These are phyloP conservation scores for Candida glaebosa DNA, from an alignment of 805 yeast species.

Conservation along the genomic window DNA sequence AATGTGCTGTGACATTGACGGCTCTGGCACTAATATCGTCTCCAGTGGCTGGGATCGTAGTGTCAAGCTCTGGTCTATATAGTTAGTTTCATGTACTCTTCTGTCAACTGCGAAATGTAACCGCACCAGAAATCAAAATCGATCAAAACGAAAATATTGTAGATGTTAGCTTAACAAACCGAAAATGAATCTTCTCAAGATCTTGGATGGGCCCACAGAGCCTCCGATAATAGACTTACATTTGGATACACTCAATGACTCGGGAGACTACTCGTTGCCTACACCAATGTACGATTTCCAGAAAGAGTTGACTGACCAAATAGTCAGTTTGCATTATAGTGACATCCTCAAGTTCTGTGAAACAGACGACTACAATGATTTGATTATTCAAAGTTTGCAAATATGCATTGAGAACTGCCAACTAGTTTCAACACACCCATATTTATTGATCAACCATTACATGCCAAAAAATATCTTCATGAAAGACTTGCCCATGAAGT, in stretches of 20 bases:
- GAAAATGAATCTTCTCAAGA: conserved; percentile 67
- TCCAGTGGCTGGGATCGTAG: conserved; percentile 86
- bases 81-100: too few relatives aligned
- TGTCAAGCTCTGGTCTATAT: conserved; percentile 55
- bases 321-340: conserved; percentile 84
- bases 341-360: conserved; percentile 88
- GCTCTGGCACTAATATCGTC: conserved; percentile 41
- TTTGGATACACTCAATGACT: conserved; percentile 42
- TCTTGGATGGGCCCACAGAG: conserved; percentile 80
- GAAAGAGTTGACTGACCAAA: conserved; percentile 84
- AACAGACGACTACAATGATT: conserved; percentile 44
- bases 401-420: conserved; percentile 74
- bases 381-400: conserved; percentile 70
- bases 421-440: conserved; percentile 86
- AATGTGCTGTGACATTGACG: conserved; percentile 60
- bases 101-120: too few relatives aligned
- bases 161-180: too few relatives aligned
- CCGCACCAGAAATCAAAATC: too few relatives aligned
- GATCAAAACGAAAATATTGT: too few relatives aligned
- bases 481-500: conserved; percentile 65
- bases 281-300: conserved; percentile 86
- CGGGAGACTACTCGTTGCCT: conserved; percentile 71
- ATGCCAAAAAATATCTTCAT: conserved; percentile 76
- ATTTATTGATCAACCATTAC: conserved; percentile 74
- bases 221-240: conserved; percentile 65